These are phyloP conservation scores for Penicilliopsis zonata DNA, from an alignment of 495 filamentous ascomycete genomes.

Conservation along the genomic window DNA sequence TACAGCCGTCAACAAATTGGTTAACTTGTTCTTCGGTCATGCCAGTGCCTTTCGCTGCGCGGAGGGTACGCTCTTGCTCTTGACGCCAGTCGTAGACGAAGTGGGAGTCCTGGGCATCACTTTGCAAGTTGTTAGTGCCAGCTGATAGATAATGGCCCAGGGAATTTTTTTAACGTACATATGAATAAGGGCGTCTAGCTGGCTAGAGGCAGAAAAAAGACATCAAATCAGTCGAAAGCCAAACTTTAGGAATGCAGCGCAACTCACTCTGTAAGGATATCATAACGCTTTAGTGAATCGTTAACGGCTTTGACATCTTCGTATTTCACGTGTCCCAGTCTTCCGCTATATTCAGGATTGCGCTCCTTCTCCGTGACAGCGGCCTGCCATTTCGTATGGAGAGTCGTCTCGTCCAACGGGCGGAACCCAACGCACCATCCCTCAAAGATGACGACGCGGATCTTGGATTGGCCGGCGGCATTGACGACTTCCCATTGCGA, in stretches of 20 bases:
- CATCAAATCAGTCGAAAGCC: slow-evolving; percentile 2
- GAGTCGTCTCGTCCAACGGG: slow-evolving; percentile 37
- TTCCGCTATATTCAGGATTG: slow-evolving; percentile 25
- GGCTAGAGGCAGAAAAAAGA: slow-evolving; percentile 22
- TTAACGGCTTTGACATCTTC: slow-evolving; percentile 67
- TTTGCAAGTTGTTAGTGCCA: slow-evolving; percentile 11
- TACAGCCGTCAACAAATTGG: slow-evolving; percentile 57
- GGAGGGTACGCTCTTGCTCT: slow-evolving; percentile 65
- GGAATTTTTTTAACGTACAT: slow-evolving; percentile 45
- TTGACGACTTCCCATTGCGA: slow-evolving; percentile 53
- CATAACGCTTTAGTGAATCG: slow-evolving; percentile 54
- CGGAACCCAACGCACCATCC: slow-evolving; percentile 91
- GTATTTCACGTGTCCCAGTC: slow-evolving; percentile 45
- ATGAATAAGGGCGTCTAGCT: slow-evolving; percentile 74
- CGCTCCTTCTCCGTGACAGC: slow-evolving; percentile 34
- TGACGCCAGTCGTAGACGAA: slow-evolving; percentile 84
- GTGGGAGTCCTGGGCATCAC: slow-evolving; percentile 61
- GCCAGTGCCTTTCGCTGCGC: slow-evolving; percentile 50
- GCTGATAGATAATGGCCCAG: neutral
- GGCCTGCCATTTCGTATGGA: slow-evolving; percentile 45
- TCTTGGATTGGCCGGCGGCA: slow-evolving; percentile 8
- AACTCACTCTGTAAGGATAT: slow-evolving; percentile 53
- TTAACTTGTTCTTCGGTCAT: slow-evolving; percentile 67
- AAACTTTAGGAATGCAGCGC: neutral
- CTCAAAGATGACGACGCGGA: slow-evolving; percentile 62